Conservation (phyloP, 2,329 filamentous ascomycete species). For the Phyllosticta citrichinensis region DNA sequence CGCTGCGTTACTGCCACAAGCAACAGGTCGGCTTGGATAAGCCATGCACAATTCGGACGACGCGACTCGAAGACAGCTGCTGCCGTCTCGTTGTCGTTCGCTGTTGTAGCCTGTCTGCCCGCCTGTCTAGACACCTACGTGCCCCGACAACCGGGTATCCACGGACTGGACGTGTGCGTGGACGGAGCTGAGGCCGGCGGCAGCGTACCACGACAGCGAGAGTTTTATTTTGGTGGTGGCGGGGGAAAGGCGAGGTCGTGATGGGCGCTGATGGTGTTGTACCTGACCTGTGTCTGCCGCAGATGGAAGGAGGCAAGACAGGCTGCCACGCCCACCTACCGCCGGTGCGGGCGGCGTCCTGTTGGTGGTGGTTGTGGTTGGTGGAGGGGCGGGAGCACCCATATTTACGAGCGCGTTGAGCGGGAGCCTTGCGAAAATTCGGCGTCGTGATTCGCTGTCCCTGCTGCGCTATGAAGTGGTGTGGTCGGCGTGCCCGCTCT, state of each 20-base stretch:
- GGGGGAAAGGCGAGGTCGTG: background rate
- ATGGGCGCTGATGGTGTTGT: background rate
- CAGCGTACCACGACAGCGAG: background rate
- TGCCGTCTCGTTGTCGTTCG: too few relatives aligned
- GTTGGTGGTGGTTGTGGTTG: too few relatives aligned
- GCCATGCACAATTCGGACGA: background rate
- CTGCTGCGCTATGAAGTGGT: background rate
- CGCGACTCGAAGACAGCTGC: background rate
- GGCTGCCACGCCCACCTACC: too few relatives aligned
- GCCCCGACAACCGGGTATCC: background rate
- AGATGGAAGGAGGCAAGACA: too few relatives aligned
- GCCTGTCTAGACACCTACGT: too few relatives aligned
- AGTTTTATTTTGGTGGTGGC: background rate
- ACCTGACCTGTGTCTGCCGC: too few relatives aligned
- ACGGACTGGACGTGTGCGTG: background rate
- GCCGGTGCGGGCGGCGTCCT: too few relatives aligned
- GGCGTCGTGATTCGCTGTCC: background rate
- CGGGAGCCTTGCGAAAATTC: background rate
- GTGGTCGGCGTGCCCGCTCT: background rate
- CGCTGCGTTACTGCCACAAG: background rate
- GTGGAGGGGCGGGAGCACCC: background rate
- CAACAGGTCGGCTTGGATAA: background rate
- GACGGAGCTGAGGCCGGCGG: background rate
- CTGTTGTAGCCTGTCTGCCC: too few relatives aligned
- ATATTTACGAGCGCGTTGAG: background rate